Evolutionary conservation across 1,284 basidiomycete species (phyloP).

Genomic region (Filobasidium uniguttulatum): DNA sequence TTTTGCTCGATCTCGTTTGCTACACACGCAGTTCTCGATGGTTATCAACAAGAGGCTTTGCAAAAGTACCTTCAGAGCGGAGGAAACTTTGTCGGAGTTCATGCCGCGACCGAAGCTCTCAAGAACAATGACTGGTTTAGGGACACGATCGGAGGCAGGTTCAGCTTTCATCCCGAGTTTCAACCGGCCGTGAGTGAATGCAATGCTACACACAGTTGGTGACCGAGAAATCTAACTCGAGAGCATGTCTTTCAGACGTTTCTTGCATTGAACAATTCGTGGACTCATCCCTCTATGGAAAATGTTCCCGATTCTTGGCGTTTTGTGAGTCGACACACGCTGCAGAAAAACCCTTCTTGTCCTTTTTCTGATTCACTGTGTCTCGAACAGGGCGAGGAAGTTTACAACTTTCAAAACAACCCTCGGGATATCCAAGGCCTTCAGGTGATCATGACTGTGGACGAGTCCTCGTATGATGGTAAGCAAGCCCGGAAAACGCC

Average conservation of each 20-base stretch:
- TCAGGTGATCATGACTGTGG: constrained; percentile 47
- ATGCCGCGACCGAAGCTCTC: constrained; percentile 54
- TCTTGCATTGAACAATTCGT: constrained; percentile 46
- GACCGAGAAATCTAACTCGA: not conserved
- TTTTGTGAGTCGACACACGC: constrained; percentile 21
- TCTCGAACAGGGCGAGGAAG: constrained; percentile 30
- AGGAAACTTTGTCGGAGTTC: constrained; percentile 32
- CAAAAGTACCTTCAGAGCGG: constrained; percentile 49
- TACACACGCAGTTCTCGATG: constrained; percentile 46
- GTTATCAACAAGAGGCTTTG: constrained; percentile 48
- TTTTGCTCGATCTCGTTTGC: not conserved
- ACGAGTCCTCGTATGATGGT: constrained; percentile 48
- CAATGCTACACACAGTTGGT: too few species aligned
- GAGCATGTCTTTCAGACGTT: constrained; percentile 43
- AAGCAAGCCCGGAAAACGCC: too few species aligned
- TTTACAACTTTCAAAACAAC: constrained; percentile 64
- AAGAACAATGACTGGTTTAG: constrained; percentile 53
- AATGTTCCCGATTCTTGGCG: constrained; percentile 53
- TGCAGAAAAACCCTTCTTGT: not conserved
- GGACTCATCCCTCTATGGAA: constrained; percentile 53
- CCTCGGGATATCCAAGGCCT: constrained; percentile 55
- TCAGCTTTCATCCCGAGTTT: constrained; percentile 59
- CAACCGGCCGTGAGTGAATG: constrained; percentile 40
- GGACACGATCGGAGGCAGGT: constrained; percentile 47
- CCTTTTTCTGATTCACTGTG: not conserved